These are phyloP conservation scores for Atalantia buxifolia DNA, from an alignment of 345 rosid species.

Conservation along the genomic window DNA sequence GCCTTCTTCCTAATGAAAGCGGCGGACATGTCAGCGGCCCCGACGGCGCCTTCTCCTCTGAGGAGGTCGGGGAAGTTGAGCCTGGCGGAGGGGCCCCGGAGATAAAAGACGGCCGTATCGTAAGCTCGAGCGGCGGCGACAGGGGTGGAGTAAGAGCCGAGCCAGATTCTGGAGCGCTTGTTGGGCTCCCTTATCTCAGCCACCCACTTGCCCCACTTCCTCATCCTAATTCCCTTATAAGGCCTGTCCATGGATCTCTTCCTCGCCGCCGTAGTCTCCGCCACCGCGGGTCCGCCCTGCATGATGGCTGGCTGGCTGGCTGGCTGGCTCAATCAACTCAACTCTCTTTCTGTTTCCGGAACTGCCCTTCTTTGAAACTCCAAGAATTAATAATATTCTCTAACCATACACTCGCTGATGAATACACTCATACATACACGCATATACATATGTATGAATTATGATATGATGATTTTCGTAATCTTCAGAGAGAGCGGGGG, in stretches of 20 bases:
- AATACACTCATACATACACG: too few species aligned
- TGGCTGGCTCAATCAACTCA: neutral
- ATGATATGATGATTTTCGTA: too few species aligned
- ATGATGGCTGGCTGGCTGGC: constrained; percentile 10
- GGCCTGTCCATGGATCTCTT: constrained; percentile 46
- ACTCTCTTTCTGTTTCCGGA: too few species aligned
- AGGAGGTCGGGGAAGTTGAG: constrained; percentile 86
- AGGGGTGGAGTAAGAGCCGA: constrained; percentile 89
- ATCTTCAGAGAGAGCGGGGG: too few species aligned
- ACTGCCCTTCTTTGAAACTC: too few species aligned
- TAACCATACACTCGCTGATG: too few species aligned
- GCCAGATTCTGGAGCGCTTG: constrained; percentile 93
- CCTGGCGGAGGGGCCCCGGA: constrained; percentile 93
- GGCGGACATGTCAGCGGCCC: constrained; percentile 63
- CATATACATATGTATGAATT: too few species aligned
- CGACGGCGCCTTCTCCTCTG: constrained; percentile 44
- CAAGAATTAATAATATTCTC: too few species aligned
- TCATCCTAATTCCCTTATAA: constrained; percentile 97
- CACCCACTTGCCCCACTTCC: constrained; percentile 99
- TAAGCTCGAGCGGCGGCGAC: constrained; percentile 97
- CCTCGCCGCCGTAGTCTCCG: constrained; percentile 23
- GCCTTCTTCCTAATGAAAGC: constrained; percentile 85
- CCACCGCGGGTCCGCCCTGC: constrained; percentile 36
- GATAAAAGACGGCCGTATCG: constrained; percentile 90
- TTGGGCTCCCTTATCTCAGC: constrained; percentile 99